Evolutionary conservation across 257 asterid species (phyloP).

Genomic region (Striga asiatica): DNA sequence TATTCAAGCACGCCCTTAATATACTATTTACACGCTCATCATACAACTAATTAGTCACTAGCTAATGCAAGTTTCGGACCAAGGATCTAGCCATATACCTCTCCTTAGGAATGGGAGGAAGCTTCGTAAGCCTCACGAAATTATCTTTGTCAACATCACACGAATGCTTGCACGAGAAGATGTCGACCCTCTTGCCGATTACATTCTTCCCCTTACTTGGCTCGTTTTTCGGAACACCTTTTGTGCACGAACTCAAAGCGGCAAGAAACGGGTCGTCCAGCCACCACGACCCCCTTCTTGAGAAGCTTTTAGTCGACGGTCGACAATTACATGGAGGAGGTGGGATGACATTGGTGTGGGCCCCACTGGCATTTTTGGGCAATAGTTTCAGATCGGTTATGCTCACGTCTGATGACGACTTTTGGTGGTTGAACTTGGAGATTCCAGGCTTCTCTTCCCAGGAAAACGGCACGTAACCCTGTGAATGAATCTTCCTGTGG

Average conservation of each 20-base stretch:
- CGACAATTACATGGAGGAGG: conserved; percentile 35
- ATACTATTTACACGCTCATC: background rate
- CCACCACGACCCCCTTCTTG: conserved; percentile 10
- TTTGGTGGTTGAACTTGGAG: conserved; percentile 31
- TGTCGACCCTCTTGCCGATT: background rate
- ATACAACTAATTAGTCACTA: background rate
- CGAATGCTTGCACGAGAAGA: background rate
- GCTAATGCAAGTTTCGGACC: conserved; percentile 2
- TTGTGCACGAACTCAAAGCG: conserved; percentile 47
- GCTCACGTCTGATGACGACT: conserved; percentile 8
- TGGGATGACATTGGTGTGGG: too few relatives aligned
- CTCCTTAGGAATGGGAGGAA: conserved; percentile 46
- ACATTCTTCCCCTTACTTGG: background rate
- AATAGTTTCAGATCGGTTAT: background rate
- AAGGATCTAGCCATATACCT: conserved; percentile 17
- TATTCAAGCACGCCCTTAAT: too few relatives aligned
- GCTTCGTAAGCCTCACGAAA: conserved; percentile 26
- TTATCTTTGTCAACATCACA: conserved; percentile 14
- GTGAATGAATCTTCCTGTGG: conserved; percentile 28
- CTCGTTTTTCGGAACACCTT: background rate
- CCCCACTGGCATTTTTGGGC: background rate
- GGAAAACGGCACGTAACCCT: conserved; percentile 49
- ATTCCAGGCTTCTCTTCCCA: conserved; percentile 80
- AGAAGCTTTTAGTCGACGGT: conserved; percentile 12
- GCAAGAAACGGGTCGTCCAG: conserved; percentile 51